Percentiles rank a stretch among this genome's conserved stretches.
Conservation (phyloP, 495 filamentous ascomycete species). For the Podospora pseudoanserina region DNA sequence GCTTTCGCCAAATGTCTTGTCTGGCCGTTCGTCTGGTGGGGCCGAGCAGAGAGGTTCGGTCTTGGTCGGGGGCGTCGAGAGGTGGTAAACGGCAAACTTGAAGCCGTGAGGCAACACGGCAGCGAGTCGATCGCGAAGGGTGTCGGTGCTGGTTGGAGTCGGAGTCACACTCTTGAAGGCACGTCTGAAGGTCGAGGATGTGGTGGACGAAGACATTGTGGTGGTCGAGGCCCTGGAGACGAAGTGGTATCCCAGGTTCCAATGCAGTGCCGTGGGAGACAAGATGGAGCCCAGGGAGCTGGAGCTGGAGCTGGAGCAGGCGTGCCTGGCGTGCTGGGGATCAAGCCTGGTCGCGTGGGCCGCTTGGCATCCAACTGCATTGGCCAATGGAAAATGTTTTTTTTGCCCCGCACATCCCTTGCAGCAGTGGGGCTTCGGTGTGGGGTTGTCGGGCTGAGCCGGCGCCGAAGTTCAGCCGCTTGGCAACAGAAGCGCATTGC, state of each 20-base stretch:
- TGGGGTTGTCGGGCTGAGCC: neutral
- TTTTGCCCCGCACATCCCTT: neutral
- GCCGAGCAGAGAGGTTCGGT: constrained; percentile 75
- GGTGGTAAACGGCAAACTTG: constrained; percentile 73
- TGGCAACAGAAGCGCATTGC: neutral
- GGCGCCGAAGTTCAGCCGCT: constrained; percentile 5
- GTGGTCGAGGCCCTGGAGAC: neutral
- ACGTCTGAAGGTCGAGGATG: constrained; percentile 11
- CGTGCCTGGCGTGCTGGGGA: neutral
- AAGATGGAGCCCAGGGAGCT: neutral
- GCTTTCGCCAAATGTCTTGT: constrained; percentile 78
- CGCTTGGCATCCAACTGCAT: neutral
- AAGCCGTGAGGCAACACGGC: constrained; percentile 65
- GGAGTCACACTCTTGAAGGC: constrained; percentile 12
- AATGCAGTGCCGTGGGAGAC: neutral
- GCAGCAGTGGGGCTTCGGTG: neutral
- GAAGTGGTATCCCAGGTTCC: neutral
- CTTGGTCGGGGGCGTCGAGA: constrained; percentile 76
- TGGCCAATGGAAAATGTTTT: neutral
- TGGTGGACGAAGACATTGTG: constrained; percentile 21
- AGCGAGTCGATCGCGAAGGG: constrained; percentile 55
- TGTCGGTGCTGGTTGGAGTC: constrained; percentile 5
- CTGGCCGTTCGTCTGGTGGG: constrained; percentile 61
- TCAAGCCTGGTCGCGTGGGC: neutral
- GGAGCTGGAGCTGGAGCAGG: neutral